phyloP scores from a whole-genome alignment of 495 filamentous ascomycete genomes.

The Aspergillus haitiensis region DNA sequence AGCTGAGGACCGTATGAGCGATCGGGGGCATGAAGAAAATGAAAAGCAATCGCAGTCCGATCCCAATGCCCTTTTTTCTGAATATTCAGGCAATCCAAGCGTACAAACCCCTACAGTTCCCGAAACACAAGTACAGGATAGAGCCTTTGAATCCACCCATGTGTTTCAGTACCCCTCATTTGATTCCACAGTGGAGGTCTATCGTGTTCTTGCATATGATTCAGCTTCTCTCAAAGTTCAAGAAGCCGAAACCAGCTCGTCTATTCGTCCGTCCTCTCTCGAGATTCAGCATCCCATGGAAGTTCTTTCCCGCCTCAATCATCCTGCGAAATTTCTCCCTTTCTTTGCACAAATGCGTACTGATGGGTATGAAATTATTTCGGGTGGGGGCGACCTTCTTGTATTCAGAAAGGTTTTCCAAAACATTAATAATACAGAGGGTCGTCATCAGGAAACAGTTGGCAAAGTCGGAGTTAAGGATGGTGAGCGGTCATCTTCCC shows the following conservation, averaged over 20 bases:
- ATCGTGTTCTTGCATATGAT: conserved; percentile 76
- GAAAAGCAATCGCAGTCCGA: no score
- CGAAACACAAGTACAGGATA: background rate
- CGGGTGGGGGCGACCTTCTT: conserved; percentile 66
- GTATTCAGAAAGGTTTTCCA: conserved; percentile 63
- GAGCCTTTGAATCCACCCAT: background rate
- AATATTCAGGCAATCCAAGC: background rate
- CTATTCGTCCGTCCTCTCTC: conserved; percentile 37
- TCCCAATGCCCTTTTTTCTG: background rate
- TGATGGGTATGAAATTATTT: conserved; percentile 73
- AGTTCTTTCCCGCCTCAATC: conserved; percentile 63
- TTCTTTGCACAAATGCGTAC: conserved; percentile 63
- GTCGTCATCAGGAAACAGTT: background rate
- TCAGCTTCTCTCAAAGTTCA: conserved; percentile 59
- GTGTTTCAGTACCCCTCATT: background rate
- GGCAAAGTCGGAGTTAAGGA: background rate
- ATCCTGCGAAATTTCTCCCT: conserved; percentile 70
- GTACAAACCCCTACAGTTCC: background rate
- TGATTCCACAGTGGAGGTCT: conserved; percentile 40
- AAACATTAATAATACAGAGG: background rate
- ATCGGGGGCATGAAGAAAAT: no score
- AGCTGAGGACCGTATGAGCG: no score
- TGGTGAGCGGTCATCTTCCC: conserved; percentile 2
- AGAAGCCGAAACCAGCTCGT: conserved; percentile 62
- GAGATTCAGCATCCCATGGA: conserved; percentile 57